Evolutionary conservation across 139 green algal species (phyloP).

Genomic region (Chlamydomonas sp.): DNA sequence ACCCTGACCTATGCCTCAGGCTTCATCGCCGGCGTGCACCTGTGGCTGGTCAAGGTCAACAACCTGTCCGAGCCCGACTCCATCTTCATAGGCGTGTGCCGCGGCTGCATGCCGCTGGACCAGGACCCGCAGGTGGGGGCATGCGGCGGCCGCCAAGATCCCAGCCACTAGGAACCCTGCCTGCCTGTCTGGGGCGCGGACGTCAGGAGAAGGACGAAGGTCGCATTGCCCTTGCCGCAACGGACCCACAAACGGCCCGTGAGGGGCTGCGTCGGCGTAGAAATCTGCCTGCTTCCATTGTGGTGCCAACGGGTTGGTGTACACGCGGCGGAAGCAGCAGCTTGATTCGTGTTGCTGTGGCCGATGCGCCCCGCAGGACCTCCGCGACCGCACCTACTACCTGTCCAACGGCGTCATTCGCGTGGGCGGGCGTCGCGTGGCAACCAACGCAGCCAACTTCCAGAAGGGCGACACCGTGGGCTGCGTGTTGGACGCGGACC

Average conservation of each 20-base stretch:
- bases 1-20: slow-evolving; percentile 25
- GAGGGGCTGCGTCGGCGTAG: too few relatives aligned
- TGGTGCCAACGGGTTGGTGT: too few relatives aligned
- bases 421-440: slow-evolving; percentile 64
- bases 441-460: slow-evolving; percentile 68
- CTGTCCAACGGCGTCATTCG: slow-evolving; percentile 71
- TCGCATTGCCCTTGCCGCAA: background rate
- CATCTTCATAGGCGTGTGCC: slow-evolving; percentile 75
- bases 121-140: slow-evolving; percentile 61
- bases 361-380: slow-evolving; percentile 37
- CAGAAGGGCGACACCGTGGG: slow-evolving; percentile 69
- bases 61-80: slow-evolving; percentile 69
- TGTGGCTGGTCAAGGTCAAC: slow-evolving; percentile 74
- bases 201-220: background rate
- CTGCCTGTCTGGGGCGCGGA: too few relatives aligned
- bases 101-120: slow-evolving; percentile 71
- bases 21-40: slow-evolving; percentile 71
- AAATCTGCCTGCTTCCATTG: too few relatives aligned
- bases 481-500: slow-evolving; percentile 71
- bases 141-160: too few relatives aligned
- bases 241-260: too few relatives aligned
- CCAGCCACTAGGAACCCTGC: too few relatives aligned
- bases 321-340: too few relatives aligned
- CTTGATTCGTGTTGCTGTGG: too few relatives aligned
- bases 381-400: slow-evolving; percentile 66